Evolutionary conservation across 2,329 filamentous ascomycete genomes (phyloP).

Genomic region (Ophiostoma montium): DNA sequence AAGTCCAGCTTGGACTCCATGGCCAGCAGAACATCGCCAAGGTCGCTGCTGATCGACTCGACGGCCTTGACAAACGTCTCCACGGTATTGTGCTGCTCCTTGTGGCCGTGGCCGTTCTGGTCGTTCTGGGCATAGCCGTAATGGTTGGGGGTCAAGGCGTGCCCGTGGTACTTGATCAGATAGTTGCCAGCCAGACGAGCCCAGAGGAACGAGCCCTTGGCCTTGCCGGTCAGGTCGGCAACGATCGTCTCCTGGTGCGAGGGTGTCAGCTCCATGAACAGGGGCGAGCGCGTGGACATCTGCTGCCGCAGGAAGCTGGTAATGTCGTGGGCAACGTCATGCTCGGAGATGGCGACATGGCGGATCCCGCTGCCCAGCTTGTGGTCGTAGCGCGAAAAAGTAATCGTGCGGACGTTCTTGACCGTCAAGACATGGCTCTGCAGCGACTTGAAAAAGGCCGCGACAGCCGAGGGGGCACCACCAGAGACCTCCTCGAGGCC

Average conservation of each 20-base stretch:
- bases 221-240: conserved; percentile 18
- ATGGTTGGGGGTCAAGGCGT: background rate
- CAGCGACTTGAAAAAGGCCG: conserved; percentile 21
- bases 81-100: conserved; percentile 3
- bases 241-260: conserved; percentile 17
- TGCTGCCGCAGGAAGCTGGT: conserved; percentile 18
- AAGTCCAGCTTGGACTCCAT: conserved; percentile 16
- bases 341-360: conserved; percentile 20
- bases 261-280: conserved; percentile 14
- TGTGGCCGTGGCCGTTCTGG: conserved; percentile 13
- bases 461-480: conserved; percentile 10
- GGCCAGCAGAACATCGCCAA: conserved; percentile 17
- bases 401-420: conserved; percentile 19
- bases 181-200: conserved; percentile 21
- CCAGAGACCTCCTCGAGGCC: conserved; percentile 23
- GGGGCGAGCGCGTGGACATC: conserved; percentile 11
- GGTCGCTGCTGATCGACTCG: conserved; percentile 14
- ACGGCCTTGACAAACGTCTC: conserved; percentile 15
- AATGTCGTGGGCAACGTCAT: conserved; percentile 23
- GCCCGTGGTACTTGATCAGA: conserved; percentile 15
- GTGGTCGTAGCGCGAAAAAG: conserved; percentile 22
- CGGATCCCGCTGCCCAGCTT: conserved; percentile 19
- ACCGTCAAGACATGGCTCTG: conserved; percentile 18
- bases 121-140: conserved; percentile 3
- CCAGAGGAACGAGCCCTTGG: conserved; percentile 25